Evolutionary conservation across 164 flowering plant species (phyloP).

Genomic region (Aristolochia fimbriata): DNA sequence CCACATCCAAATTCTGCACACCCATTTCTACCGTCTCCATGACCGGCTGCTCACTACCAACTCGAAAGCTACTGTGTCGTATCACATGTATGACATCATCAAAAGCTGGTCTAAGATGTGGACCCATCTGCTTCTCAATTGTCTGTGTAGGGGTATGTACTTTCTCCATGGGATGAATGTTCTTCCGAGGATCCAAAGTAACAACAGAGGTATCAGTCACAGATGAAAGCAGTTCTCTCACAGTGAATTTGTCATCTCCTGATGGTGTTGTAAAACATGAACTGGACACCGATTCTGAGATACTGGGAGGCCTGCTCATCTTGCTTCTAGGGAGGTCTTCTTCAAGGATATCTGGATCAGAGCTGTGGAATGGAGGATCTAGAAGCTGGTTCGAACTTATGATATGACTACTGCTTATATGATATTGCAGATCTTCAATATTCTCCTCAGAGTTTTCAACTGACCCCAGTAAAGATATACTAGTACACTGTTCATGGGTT

Average conservation of each 20-base stretch:
- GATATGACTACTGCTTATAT: constrained; percentile 17
- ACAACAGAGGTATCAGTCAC: constrained; percentile 24
- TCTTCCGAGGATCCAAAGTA: constrained; percentile 5
- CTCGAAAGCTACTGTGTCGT: constrained; percentile 75
- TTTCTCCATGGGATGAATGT: neutral
- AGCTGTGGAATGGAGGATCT: constrained; percentile 18
- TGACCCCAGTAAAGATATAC: constrained; percentile 17
- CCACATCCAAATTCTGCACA: constrained; percentile 55
- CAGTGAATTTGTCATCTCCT: constrained; percentile 68
- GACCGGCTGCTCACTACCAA: constrained; percentile 62
- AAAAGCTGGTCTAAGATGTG: constrained; percentile 46
- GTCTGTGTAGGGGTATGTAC: neutral
- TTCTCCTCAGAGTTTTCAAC: constrained; percentile 21
- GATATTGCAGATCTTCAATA: constrained; percentile 19
- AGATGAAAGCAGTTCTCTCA: constrained; percentile 47
- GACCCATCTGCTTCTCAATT: constrained; percentile 11
- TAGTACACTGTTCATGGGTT: constrained; percentile 14
- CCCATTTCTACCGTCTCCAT: constrained; percentile 58
- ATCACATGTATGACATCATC: constrained; percentile 88
- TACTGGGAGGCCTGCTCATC: constrained; percentile 15
- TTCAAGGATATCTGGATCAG: constrained; percentile 22
- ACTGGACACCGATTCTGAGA: constrained; percentile 14
- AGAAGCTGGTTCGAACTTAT: constrained; percentile 15
- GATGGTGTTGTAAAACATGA: constrained; percentile 22
- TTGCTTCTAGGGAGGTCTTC: constrained; percentile 15